phyloP scores from a whole-genome alignment of 1,284 basidiomycete species.

The Ustilago vetiveriae region DNA sequence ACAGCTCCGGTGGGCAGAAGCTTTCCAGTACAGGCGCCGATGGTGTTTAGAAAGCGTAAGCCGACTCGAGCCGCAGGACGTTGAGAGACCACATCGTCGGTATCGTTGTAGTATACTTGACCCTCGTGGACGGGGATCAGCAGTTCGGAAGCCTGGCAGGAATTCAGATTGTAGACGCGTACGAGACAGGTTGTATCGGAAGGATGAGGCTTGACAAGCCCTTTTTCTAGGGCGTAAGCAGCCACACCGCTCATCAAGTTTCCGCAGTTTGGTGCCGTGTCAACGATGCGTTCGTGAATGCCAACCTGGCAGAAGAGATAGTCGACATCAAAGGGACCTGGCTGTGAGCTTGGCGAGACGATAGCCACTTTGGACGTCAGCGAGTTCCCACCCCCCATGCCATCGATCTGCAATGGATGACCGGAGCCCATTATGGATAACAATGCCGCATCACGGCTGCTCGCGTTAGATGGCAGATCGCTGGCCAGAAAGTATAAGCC shows the following conservation, averaged over 20 bases:
- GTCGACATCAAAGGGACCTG: not conserved
- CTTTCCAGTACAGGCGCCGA: not conserved
- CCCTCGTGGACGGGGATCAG: not conserved
- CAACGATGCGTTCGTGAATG: conserved; percentile 3
- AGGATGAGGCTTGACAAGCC: not conserved
- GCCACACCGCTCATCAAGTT: not conserved
- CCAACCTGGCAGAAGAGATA: conserved; percentile 7
- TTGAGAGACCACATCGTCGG: not conserved
- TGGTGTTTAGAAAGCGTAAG: not conserved
- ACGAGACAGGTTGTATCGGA: not conserved
- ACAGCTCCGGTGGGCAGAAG: not conserved
- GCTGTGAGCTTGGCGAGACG: not conserved
- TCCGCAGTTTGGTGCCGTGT: conserved; percentile 3
- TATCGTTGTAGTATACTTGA: conserved; percentile 1
- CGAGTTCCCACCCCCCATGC: conserved; percentile 3
- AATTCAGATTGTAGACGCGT: conserved; percentile 1
- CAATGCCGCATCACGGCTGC: not conserved
- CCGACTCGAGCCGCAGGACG: not conserved
- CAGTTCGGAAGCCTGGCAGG: not conserved
- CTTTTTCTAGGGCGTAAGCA: not conserved
- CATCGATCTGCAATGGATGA: conserved; percentile 4
- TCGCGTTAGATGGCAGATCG: not conserved
- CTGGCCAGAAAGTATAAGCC: not conserved
- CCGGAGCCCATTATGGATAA: conserved; percentile 3
- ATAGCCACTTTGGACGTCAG: conserved; percentile 2